Evolutionary conservation across 1,284 basidiomycete genomes (phyloP).

Genomic region (Pseudozyma hubeiensis): DNA sequence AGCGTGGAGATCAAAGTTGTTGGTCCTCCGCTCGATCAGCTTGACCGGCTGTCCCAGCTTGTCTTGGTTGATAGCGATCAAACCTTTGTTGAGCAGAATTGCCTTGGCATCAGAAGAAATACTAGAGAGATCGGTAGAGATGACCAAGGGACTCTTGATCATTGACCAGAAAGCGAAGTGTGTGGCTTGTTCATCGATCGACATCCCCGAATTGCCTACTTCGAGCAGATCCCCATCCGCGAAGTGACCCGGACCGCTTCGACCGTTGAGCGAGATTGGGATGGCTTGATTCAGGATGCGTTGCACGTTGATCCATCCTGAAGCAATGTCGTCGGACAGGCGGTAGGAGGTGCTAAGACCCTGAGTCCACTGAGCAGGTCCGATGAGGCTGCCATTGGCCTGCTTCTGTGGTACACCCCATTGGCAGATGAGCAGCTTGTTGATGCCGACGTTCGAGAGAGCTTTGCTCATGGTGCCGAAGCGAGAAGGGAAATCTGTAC

Average conservation of each 20-base stretch:
- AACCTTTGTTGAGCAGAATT: conserved; percentile 59
- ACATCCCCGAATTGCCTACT: conserved; percentile 48
- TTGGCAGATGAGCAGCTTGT: conserved; percentile 73
- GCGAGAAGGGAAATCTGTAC: conserved; percentile 54
- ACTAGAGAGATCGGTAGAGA: conserved; percentile 61
- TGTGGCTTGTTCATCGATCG: conserved; percentile 54
- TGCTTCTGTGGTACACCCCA: conserved; percentile 66
- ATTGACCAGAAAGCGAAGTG: conserved; percentile 66
- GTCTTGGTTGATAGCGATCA: conserved; percentile 62
- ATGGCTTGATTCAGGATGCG: conserved; percentile 41
- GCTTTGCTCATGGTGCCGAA: conserved; percentile 73
- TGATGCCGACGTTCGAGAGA: conserved; percentile 71
- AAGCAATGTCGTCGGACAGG: conserved; percentile 59
- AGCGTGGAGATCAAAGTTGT: conserved; percentile 40
- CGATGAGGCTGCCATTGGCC: conserved; percentile 23
- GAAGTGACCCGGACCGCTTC: conserved; percentile 51
- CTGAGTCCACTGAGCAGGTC: conserved; percentile 58
- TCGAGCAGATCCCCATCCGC: conserved; percentile 61
- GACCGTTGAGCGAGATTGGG: conserved; percentile 46
- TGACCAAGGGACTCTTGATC: conserved; percentile 64
- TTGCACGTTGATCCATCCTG: conserved; percentile 27
- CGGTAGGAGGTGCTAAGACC: conserved; percentile 72
- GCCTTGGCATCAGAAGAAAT: conserved; percentile 39
- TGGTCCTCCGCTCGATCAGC: conserved; percentile 46
- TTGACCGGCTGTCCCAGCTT: conserved; percentile 49